Conservation (phyloP, 805 yeast species). For the Wickerhamiella hasegawae region DNA sequence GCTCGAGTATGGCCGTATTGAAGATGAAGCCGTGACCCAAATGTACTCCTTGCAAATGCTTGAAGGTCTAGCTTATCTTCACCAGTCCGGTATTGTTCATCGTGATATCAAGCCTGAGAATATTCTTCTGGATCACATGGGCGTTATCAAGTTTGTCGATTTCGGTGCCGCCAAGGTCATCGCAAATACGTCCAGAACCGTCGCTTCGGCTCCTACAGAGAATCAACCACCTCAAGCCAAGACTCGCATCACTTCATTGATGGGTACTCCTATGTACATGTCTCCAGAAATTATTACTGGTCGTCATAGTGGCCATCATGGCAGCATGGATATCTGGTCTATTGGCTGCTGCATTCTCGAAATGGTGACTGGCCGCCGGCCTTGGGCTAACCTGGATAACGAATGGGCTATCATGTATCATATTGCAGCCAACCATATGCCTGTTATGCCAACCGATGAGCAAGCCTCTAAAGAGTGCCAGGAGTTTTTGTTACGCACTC, state of each 20-base stretch:
- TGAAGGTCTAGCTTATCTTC: constrained; percentile 89
- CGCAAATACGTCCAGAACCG: constrained; percentile 23
- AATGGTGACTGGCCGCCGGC: constrained; percentile 92
- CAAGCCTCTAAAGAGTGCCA: constrained; percentile 65
- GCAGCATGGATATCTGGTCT: constrained; percentile 85
- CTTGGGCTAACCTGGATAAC: constrained; percentile 92
- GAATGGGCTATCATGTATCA: constrained; percentile 99
- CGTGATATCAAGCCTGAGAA: constrained; percentile 95
- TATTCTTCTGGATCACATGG: constrained; percentile 74
- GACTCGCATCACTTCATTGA: constrained; percentile 25
- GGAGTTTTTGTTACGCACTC: constrained; percentile 53
- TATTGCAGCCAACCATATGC: constrained; percentile 88
- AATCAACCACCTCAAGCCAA: constrained; percentile 22
- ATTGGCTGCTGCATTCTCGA: constrained; percentile 90
- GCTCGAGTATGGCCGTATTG: constrained; percentile 83
- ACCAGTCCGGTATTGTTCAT: constrained; percentile 90
- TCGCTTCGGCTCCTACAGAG: constrained; percentile 8
- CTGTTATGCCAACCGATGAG: constrained; percentile 64
- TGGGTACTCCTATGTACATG: constrained; percentile 99
- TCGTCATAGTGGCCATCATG: constrained; percentile 30
- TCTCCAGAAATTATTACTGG: constrained; percentile 94
- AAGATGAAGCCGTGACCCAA: constrained; percentile 84
- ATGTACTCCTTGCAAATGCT: constrained; percentile 82
- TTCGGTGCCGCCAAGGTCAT: constrained; percentile 92
- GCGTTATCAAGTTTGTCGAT: constrained; percentile 88